phyloP scores from a whole-genome alignment of 31 red algal genomes.

The Pterothamnion heteromorphum region DNA sequence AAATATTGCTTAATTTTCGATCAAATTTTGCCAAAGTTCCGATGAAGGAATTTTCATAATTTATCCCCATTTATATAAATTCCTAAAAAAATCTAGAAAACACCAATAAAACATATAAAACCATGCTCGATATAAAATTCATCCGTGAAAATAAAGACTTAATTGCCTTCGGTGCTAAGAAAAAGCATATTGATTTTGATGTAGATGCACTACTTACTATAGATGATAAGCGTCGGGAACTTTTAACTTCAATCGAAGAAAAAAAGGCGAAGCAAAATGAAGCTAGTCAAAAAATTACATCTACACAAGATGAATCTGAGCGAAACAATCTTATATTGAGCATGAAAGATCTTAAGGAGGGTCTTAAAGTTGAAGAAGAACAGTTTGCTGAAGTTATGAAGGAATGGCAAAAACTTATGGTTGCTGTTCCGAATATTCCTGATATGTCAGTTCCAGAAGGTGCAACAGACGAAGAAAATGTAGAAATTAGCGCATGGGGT shows the following conservation, averaged over 20 bases:
- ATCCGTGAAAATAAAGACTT: conserved; percentile 35
- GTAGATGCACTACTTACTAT: neutral
- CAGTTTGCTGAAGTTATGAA: neutral
- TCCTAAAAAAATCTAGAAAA: too few species aligned
- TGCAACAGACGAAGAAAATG: neutral
- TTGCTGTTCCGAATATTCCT: neutral
- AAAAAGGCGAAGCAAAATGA: neutral
- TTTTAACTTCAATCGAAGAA: neutral
- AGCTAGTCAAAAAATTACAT: neutral
- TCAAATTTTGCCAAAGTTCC: too few species aligned
- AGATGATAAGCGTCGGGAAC: neutral
- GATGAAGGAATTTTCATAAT: too few species aligned
- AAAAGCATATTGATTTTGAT: neutral
- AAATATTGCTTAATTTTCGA: too few species aligned
- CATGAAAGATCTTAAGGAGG: neutral
- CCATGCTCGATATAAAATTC: conserved; percentile 35
- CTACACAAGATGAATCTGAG: neutral
- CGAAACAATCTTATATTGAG: neutral
- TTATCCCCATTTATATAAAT: too few species aligned
- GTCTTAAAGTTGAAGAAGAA: neutral
- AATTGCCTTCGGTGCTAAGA: neutral
- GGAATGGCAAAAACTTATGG: neutral
- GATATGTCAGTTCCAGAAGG: neutral
- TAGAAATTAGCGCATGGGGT: neutral
- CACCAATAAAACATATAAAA: too few species aligned